Evolutionary conservation across 495 filamentous ascomycete species (phyloP), one percentile per base, ranked within the genome.

Genomic region (Penicillium maclennaniae): DNA sequence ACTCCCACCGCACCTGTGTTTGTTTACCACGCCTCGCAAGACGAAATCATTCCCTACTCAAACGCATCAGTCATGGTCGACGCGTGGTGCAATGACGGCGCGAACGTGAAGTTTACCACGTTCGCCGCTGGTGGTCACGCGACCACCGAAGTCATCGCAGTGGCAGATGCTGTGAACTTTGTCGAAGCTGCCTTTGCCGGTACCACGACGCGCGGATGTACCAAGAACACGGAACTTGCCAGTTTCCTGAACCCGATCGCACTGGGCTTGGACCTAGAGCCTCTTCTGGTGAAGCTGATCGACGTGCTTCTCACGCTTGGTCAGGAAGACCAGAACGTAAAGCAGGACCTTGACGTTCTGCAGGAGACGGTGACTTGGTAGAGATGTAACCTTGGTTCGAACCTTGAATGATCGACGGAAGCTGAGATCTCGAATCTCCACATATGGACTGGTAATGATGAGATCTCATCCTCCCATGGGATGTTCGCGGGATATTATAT

Each of bases 1-100:
- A 67, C 62, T 0, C 67, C 69, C 4, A 65, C 61, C 0, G 67
- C 61, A 1, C 69, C 69, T 4, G 54, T 69, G 7, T 68, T 71
- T 39, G 50, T 71, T 2, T 72, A 72, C 39, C 68, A 72, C 43
- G 64, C 62, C 8, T 53, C 58, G 7, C 42, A 67, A 4, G 69
- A 72, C 38, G 66, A 68, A 38, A 49, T 68, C 43, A 72, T 70
- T 21, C 69, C 68, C 0, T 69, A 68, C 20, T 16, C 40, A 1
- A 55, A 68, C n/a, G 61, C 65, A 1, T 43, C 49, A 1, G 23
- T 49, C 0, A 49, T 70, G 56, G 65, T 61, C 7, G 43, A 65
- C 4, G 40, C 57, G 1, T 71, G 69, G 69, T 71, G 69, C n/a
- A 20, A 39, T 1, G 50, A 59, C 39, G 63, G 60, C 2, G 67